These are phyloP conservation scores for Tylopilus sp. DNA, from an alignment of 768 basidiomycete species.

Conservation along the genomic window DNA sequence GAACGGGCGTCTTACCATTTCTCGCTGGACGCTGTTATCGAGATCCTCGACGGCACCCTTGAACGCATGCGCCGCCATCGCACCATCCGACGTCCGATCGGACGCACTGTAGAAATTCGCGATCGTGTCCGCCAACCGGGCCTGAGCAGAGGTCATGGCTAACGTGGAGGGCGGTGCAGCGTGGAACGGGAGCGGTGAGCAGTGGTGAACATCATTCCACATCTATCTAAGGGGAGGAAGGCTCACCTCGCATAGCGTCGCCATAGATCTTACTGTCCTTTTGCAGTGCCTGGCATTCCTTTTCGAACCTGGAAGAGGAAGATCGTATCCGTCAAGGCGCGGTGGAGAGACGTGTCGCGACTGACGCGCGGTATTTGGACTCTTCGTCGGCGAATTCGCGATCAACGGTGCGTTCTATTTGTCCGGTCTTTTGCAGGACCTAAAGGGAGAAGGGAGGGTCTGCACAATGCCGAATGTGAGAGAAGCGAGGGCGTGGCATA, in stretches of 20 bases:
- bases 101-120: constrained; percentile 88
- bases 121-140: constrained; percentile 89
- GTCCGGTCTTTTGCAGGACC: constrained; percentile 97
- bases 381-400: constrained; percentile 92
- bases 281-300: constrained; percentile 89
- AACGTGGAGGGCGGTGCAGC: not conserved
- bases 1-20: constrained; percentile 57
- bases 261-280: constrained; percentile 94
- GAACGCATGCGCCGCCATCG: constrained; percentile 97
- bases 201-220: not conserved
- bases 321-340: constrained; percentile 1
- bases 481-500: constrained; percentile 38
- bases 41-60: constrained; percentile 93
- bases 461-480: not conserved
- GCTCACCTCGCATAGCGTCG: constrained; percentile 88
- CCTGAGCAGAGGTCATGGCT: constrained; percentile 96
- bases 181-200: not conserved
- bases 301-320: constrained; percentile 73
- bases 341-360: not conserved
- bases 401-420: constrained; percentile 94
- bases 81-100: constrained; percentile 82
- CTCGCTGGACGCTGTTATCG: constrained; percentile 77
- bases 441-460: constrained; percentile 28
- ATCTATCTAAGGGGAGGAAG: not conserved
- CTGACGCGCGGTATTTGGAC: constrained; percentile 84